These are phyloP conservation scores for Euphorbia pulcherrima DNA, from an alignment of 345 rosid species.

Conservation along the genomic window DNA sequence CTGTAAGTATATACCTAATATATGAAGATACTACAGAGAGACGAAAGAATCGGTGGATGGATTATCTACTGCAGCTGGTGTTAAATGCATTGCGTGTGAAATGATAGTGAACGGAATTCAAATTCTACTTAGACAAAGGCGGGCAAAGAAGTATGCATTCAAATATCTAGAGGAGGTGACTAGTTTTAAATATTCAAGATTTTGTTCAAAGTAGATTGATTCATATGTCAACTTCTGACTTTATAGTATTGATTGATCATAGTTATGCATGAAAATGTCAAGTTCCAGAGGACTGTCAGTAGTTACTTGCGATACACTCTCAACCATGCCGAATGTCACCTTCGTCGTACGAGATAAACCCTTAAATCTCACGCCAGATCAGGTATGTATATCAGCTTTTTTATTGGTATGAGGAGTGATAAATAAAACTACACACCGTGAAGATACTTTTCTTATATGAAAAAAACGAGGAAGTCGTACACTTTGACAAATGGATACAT, in stretches of 20 bases:
- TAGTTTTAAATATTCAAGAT: not conserved
- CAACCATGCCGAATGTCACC: conserved; percentile 52
- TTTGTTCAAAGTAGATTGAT: not conserved
- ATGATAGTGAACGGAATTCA: conserved; percentile 64
- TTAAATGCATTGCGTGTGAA: conserved; percentile 51
- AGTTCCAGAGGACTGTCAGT: conserved; percentile 60
- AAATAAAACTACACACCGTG: no score
- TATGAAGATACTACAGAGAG: conserved; percentile 33
- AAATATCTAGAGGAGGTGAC: conserved; percentile 50
- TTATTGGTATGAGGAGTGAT: no score
- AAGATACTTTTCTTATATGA: no score
- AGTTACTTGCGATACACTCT: conserved; percentile 44
- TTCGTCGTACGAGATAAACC: conserved; percentile 56
- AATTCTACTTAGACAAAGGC: conserved; percentile 50
- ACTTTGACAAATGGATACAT: no score
- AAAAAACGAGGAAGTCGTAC: no score
- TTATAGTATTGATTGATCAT: conserved; percentile 10
- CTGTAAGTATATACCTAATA: no score
- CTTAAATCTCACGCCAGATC: conserved; percentile 62
- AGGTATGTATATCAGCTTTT: conserved; percentile 35
- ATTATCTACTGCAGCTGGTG: conserved; percentile 26
- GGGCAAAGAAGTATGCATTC: conserved; percentile 49
- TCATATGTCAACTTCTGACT: not conserved
- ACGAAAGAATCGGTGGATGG: conserved; percentile 36
- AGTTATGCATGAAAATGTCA: conserved; percentile 65